These are phyloP conservation scores for Fragosphaeria purpurea DNA, from an alignment of 2,329 filamentous ascomycete genomes.

Conservation along the genomic window DNA sequence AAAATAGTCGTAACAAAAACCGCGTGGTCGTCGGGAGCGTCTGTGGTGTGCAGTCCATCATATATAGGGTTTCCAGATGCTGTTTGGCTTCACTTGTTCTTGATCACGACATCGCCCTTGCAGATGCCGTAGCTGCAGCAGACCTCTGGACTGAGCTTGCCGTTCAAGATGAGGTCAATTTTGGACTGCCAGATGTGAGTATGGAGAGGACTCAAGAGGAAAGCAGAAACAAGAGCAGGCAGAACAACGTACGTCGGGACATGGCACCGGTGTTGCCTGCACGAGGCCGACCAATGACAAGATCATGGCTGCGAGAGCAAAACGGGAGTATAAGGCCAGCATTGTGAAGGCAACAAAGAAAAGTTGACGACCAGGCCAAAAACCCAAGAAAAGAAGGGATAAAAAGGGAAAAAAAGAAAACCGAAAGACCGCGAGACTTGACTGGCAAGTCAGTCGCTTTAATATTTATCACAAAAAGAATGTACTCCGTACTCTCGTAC, in stretches of 20 bases:
- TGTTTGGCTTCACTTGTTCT: neutral
- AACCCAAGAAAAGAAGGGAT: slow-evolving; percentile 4
- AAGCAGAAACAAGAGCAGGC: neutral
- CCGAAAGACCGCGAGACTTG: neutral
- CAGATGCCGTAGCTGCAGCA: slow-evolving; percentile 47
- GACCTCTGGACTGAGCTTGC: slow-evolving; percentile 34
- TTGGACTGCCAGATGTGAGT: slow-evolving; percentile 18
- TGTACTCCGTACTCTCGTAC: too few relatives aligned
- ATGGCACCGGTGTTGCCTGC: slow-evolving; percentile 26
- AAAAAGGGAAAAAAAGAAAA: neutral
- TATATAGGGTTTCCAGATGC: too few relatives aligned
- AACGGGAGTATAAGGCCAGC: slow-evolving; percentile 17
- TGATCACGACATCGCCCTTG: slow-evolving; percentile 38
- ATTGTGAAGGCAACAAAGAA: slow-evolving; percentile 11
- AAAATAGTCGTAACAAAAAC: too few relatives aligned
- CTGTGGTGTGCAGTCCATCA: too few relatives aligned
- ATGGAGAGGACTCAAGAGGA: too few relatives aligned
- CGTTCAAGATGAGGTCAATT: slow-evolving; percentile 36
- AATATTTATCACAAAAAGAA: too few relatives aligned
- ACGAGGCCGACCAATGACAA: slow-evolving; percentile 18
- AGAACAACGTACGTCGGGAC: slow-evolving; percentile 25
- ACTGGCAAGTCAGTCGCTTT: too few relatives aligned
- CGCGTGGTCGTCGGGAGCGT: too few relatives aligned
- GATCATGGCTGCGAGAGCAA: slow-evolving; percentile 13
- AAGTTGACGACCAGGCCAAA: neutral